These are phyloP conservation scores for Ceriops tagal DNA, from an alignment of 345 rosid genomes.

Conservation along the genomic window DNA sequence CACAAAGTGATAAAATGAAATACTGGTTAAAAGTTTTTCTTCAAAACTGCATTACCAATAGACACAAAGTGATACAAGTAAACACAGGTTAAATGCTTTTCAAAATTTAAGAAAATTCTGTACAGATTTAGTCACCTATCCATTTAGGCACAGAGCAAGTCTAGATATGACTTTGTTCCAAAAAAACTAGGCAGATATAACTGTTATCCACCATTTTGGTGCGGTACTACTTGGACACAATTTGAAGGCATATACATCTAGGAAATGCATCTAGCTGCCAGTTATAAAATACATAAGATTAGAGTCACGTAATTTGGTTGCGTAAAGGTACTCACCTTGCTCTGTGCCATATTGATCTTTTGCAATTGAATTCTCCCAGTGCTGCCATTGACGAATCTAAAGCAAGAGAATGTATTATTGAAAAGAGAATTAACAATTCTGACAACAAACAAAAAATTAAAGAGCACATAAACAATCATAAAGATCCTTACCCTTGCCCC, in stretches of 20 bases:
- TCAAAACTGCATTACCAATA: too few species aligned
- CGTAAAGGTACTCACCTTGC: conserved; percentile 30
- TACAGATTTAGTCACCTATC: background rate
- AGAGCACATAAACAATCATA: background rate
- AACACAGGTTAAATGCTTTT: background rate
- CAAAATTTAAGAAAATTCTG: conserved; percentile 5
- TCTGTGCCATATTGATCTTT: conserved; percentile 35
- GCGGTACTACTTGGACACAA: too few species aligned
- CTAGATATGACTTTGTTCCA: too few species aligned
- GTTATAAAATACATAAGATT: background rate
- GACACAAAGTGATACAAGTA: too few species aligned
- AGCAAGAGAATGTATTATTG: background rate
- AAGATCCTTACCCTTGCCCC: conserved; percentile 21
- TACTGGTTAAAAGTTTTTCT: background rate
- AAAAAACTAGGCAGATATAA: too few species aligned
- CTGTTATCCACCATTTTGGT: too few species aligned
- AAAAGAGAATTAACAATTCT: background rate
- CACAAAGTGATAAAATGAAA: background rate
- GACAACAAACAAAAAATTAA: background rate
- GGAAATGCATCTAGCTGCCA: background rate
- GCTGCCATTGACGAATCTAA: conserved; percentile 29
- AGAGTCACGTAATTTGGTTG: too few species aligned
- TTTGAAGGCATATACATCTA: background rate
- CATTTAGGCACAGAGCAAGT: background rate
- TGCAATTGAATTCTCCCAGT: conserved; percentile 24